These are phyloP conservation scores for Umbelopsis sp. DNA, from an alignment of 192 early-diverging fungal species.

Conservation along the genomic window DNA sequence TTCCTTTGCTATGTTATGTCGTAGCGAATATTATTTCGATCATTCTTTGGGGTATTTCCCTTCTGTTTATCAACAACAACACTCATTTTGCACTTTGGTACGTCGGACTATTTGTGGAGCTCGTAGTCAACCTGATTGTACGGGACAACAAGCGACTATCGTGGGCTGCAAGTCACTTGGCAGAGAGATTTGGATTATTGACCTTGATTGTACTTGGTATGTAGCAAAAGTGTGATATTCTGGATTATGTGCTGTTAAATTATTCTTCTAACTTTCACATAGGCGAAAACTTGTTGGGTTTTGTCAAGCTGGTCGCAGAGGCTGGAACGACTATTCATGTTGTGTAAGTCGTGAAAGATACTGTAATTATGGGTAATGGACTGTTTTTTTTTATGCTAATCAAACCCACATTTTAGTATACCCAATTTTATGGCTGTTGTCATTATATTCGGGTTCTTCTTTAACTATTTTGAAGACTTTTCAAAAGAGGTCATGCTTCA, in stretches of 20 bases:
- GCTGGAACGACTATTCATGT: slow-evolving; percentile 21
- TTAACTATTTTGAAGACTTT: slow-evolving; percentile 56
- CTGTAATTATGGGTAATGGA: too few species aligned
- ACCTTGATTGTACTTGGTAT: slow-evolving; percentile 50
- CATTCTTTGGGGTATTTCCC: slow-evolving; percentile 44
- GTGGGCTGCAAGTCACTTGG: slow-evolving; percentile 52
- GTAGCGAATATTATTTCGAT: slow-evolving; percentile 46
- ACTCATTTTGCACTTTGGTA: slow-evolving; percentile 50
- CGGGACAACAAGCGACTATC: slow-evolving; percentile 42
- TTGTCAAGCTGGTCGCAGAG: slow-evolving; percentile 24
- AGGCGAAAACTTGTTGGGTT: slow-evolving; percentile 38
- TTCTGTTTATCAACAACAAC: slow-evolving; percentile 29
- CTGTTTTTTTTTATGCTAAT: not conserved
- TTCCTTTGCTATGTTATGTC: slow-evolving; percentile 41
- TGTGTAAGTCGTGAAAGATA: slow-evolving; percentile 28
- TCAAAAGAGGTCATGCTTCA: slow-evolving; percentile 45
- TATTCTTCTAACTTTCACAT: not conserved
- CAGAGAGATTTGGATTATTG: slow-evolving; percentile 48
- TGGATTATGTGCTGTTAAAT: not conserved
- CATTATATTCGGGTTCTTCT: slow-evolving; percentile 51
- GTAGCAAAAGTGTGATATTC: not conserved
- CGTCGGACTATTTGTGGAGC: slow-evolving; percentile 37
- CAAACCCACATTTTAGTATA: not conserved
- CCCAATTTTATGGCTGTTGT: slow-evolving; percentile 50
- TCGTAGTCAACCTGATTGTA: slow-evolving; percentile 41